A percentile compares a stretch with the other conserved stretches of the same genome.
Evolutionary conservation across 805 yeast genomes (phyloP).

Genomic region (Nakazawaea ambrosiae): DNA sequence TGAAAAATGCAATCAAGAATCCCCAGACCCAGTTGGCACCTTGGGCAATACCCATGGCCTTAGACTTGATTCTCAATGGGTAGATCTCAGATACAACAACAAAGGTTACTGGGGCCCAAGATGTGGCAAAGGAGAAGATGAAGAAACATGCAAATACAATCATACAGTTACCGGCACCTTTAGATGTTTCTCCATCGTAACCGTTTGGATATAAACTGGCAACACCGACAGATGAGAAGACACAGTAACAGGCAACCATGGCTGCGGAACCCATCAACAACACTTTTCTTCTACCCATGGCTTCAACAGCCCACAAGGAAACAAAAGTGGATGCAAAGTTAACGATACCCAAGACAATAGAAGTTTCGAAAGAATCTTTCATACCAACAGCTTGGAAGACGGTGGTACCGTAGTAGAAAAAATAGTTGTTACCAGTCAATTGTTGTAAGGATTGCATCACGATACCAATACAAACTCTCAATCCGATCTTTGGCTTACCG

Average conservation of each 20-base stretch:
- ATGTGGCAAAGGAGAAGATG: slow-evolving; percentile 61
- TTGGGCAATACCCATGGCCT: slow-evolving; percentile 58
- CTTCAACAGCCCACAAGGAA: slow-evolving; percentile 44
- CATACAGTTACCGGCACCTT: slow-evolving; percentile 42
- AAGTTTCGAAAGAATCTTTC: slow-evolving; percentile 37
- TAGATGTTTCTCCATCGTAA: slow-evolving; percentile 18
- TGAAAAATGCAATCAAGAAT: slow-evolving; percentile 49
- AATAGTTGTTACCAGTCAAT: slow-evolving; percentile 65
- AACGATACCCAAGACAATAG: slow-evolving; percentile 37
- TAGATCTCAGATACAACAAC: slow-evolving; percentile 62
- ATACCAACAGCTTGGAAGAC: slow-evolving; percentile 42
- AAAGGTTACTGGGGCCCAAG: slow-evolving; percentile 73
- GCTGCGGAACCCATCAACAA: slow-evolving; percentile 56
- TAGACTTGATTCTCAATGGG: slow-evolving; percentile 58
- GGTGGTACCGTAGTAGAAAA: slow-evolving; percentile 64
- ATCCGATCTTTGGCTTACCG: slow-evolving; percentile 41
- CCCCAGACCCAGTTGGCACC: slow-evolving; percentile 63
- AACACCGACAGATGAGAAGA: slow-evolving; percentile 44
- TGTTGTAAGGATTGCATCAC: slow-evolving; percentile 59
- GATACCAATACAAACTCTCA: slow-evolving; percentile 40
- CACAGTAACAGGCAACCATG: slow-evolving; percentile 53
- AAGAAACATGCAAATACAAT: slow-evolving; percentile 58
- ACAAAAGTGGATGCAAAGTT: slow-evolving; percentile 44
- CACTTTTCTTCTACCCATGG: slow-evolving; percentile 58
- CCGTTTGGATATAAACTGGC: slow-evolving; percentile 31